Evolutionary conservation across 805 yeast genomes (phyloP), one percentile per base, ranked within the genome.

Genomic region (Starmerella sp.): DNA sequence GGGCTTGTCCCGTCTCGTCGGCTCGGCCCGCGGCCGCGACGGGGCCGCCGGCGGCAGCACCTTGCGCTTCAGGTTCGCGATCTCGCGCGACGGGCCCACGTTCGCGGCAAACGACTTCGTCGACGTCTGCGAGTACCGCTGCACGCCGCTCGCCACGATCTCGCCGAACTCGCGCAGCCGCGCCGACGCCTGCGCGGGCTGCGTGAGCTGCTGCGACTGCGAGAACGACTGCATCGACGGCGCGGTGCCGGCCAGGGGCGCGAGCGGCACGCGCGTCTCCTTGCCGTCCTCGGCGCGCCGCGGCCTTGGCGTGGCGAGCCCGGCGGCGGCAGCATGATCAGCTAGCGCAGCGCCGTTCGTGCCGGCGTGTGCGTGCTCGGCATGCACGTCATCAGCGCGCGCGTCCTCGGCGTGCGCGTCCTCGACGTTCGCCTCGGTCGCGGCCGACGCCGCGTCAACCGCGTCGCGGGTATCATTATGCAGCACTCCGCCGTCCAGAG

Each of bases 121-220:
- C 8, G 74, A 71, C 1, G 73, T 69, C 46, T 61, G 65, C 11
- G 72, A 66, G 17, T 76, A 74, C 64, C 68, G 77, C 61, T 70
- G 75, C 48, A 80, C 75, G 10, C 86, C 86, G 2, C 84, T 78
- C 3, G 86, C 86, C 39, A 77, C 77, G 52, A 81, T 74, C 60
- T 81, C 84, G 51, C 76, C 78, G 61, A 73, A 77, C 44, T 55
- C 60, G 29, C 57, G 54, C 32, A 56, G 51, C 29, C 55, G 53
- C 35, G 53, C 44, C 28, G 60, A 53, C 11, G 61, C 35, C 44
- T 38, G 53, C 5, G 56, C 58, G 7, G 48, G 53, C 46, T 45
- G 45, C 32, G 32, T 28, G n/a, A 14, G 15, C 54, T 9, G 51
- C 45, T 9, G 48, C 53, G 39, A 14, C 55, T 15, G 42, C 50